These are phyloP conservation scores for Podaxis carcinomalis DNA, from an alignment of 768 basidiomycete species.

Conservation along the genomic window DNA sequence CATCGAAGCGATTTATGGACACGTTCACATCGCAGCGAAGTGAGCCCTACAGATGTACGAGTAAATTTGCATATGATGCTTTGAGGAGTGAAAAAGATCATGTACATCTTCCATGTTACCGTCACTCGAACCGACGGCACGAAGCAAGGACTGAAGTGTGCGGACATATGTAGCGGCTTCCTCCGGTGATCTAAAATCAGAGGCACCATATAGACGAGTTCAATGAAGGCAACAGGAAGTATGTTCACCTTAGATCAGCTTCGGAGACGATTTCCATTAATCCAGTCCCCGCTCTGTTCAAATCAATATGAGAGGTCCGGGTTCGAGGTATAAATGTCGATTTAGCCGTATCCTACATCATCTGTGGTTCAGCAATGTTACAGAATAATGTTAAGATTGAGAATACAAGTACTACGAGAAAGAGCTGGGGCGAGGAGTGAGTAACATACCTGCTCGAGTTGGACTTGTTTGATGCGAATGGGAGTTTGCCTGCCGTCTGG, in stretches of 20 bases:
- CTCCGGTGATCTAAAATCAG: constrained; percentile 61
- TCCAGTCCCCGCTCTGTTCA: constrained; percentile 86
- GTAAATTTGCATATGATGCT: not conserved
- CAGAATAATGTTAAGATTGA: not conserved
- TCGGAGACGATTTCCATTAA: constrained; percentile 96
- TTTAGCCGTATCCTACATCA: constrained; percentile 82
- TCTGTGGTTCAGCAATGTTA: not conserved
- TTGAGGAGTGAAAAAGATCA: not conserved
- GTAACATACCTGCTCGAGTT: constrained; percentile 81
- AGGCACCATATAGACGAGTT: constrained; percentile 20
- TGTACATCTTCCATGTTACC: constrained; percentile 95
- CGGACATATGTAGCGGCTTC: constrained; percentile 88
- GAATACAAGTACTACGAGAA: not conserved
- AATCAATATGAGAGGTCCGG: constrained; percentile 63
- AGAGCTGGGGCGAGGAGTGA: not conserved
- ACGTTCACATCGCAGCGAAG: constrained; percentile 95
- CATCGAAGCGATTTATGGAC: constrained; percentile 70
- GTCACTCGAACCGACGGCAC: constrained; percentile 84
- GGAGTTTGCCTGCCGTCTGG: constrained; percentile 22
- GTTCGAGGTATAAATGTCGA: constrained; percentile 57
- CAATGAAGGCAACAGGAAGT: not conserved
- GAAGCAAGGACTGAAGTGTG: constrained; percentile 73
- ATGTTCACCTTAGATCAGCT: constrained; percentile 73
- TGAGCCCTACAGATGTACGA: constrained; percentile 62
- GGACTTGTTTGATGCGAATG: constrained; percentile 83